Conservation (phyloP, 805 yeast genomes). For the Metschnikowia amazonensis region DNA sequence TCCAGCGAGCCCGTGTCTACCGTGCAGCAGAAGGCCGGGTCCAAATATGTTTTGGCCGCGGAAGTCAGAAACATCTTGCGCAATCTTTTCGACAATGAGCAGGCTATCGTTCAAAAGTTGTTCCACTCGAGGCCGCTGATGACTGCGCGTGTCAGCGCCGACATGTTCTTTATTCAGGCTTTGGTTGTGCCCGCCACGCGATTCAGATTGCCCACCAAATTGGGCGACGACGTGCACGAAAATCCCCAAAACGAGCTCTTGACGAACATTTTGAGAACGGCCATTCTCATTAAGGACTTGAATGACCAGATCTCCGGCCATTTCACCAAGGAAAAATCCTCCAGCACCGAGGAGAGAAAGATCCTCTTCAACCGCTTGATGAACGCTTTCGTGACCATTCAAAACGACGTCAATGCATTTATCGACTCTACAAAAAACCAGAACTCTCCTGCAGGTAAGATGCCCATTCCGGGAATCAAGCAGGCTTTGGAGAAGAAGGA, state of each 20-base stretch:
- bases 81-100: slow-evolving; percentile 72
- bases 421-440: slow-evolving; percentile 90
- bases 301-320: slow-evolving; percentile 75
- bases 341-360: slow-evolving; percentile 66
- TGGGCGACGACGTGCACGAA: slow-evolving; percentile 96
- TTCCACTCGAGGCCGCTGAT: slow-evolving; percentile 79
- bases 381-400: slow-evolving; percentile 93
- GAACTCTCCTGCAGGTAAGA: slow-evolving; percentile 59
- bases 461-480: slow-evolving; percentile 91
- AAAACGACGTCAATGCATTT: slow-evolving; percentile 91
- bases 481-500: slow-evolving; percentile 98
- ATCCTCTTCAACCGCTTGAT: slow-evolving; percentile 81
- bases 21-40: slow-evolving; percentile 62
- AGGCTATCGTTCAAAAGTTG: slow-evolving; percentile 58
- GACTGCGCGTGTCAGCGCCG: slow-evolving; percentile 52
- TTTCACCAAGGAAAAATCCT: slow-evolving; percentile 43
- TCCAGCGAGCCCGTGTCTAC: slow-evolving; percentile 38
- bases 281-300: slow-evolving; percentile 79
- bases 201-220: slow-evolving; percentile 92
- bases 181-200: slow-evolving; percentile 94
- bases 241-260: slow-evolving; percentile 88
- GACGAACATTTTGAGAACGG: slow-evolving; percentile 73
- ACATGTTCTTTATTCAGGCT: slow-evolving; percentile 84
- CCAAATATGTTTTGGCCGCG: slow-evolving; percentile 81
- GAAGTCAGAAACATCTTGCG: slow-evolving; percentile 80